Base-by-base conservation (phyloP, 2,329 filamentous ascomycete genomes). In the Domatiomyces globalis region DNA sequence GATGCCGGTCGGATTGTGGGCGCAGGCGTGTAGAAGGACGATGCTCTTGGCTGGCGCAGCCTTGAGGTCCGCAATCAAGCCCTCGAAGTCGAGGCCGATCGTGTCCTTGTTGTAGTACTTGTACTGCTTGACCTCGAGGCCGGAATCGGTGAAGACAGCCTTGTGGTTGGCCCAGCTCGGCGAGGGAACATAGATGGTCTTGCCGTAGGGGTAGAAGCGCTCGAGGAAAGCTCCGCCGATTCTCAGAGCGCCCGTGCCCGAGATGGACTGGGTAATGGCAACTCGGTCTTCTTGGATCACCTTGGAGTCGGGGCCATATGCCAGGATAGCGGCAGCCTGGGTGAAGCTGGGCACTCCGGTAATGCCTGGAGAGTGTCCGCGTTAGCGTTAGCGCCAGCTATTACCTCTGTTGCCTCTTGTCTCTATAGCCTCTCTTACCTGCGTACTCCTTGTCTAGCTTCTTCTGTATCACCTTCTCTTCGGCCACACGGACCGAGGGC, bases 41-140 rank as follows among this genome's bases (percentile, higher is more conserved):
- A 94, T 81, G 73, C 85, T 94, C 69, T 83, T 83, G 69, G 84
- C 80, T 62, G 89, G 88, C 52, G 90, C 87, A 60, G 78, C 80
- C 76, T 94, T 88, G 73, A 98, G 83, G 69, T 96, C 89, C 64
- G 79, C 83, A 54, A 95, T 66, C 77, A 98, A 80, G 64, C 92
- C 92, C 61, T 94, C 87, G 65, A 95, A 96, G 78, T 98, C 92
- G 59, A 98, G 84, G 51, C 89, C 89, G 67, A 95, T 96, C 66
- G 90, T 96, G 68, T 95, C 83, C 78, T 94, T 94, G 81, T 96
- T 87, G 78, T 96, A 98, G 82, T 98, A 98, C 64, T 87, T 80
- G 79, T 98, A 98, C 74, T 89, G 87, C 73, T 89, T 82, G 56
- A 96, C 88, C 71, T 86, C 79, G 59, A 98, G 79, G 52, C 89